These are phyloP conservation scores for Ramularia endophylla DNA, from an alignment of 2,329 filamentous ascomycete species.

Conservation along the genomic window DNA sequence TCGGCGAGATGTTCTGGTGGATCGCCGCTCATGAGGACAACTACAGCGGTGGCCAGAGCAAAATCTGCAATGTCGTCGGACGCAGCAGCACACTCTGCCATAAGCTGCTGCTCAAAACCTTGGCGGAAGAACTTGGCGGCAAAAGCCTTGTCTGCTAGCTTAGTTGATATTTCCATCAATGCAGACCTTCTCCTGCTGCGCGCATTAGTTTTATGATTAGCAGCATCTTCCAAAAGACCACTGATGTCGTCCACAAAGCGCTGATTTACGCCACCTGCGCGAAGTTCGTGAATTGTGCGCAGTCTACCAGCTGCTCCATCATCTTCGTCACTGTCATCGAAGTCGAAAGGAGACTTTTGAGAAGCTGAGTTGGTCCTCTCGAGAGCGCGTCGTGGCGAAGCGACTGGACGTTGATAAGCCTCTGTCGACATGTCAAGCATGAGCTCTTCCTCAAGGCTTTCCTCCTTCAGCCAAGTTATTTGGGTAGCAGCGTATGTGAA, in stretches of 20 bases:
- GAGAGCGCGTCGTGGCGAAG: slow-evolving; percentile 6
- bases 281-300: slow-evolving; percentile 56
- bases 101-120: slow-evolving; percentile 62
- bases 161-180: slow-evolving; percentile 51
- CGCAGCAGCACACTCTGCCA: slow-evolving; percentile 50
- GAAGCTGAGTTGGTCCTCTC: slow-evolving; percentile 12
- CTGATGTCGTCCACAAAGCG: slow-evolving; percentile 52
- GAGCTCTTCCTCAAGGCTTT: slow-evolving; percentile 35
- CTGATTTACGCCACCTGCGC: slow-evolving; percentile 52
- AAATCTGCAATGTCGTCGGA: slow-evolving; percentile 50
- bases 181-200: slow-evolving; percentile 46
- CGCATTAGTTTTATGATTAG: slow-evolving; percentile 38
- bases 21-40: slow-evolving; percentile 57
- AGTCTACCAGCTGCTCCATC: slow-evolving; percentile 39
- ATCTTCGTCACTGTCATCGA: slow-evolving; percentile 42
- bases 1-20: slow-evolving; percentile 54
- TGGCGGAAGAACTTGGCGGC: slow-evolving; percentile 67
- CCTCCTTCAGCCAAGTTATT: slow-evolving; percentile 54
- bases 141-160: slow-evolving; percentile 55
- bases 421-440: slow-evolving; percentile 28
- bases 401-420: slow-evolving; percentile 14
- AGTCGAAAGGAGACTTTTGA: slow-evolving; percentile 27
- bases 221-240: slow-evolving; percentile 54
- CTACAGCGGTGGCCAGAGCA: slow-evolving; percentile 57
- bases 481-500: slow-evolving; percentile 53